Percentiles rank a stretch among this genome's conserved stretches.
Evolutionary conservation across 331 rosid species (phyloP).

Genomic region (Malus hybrid): DNA sequence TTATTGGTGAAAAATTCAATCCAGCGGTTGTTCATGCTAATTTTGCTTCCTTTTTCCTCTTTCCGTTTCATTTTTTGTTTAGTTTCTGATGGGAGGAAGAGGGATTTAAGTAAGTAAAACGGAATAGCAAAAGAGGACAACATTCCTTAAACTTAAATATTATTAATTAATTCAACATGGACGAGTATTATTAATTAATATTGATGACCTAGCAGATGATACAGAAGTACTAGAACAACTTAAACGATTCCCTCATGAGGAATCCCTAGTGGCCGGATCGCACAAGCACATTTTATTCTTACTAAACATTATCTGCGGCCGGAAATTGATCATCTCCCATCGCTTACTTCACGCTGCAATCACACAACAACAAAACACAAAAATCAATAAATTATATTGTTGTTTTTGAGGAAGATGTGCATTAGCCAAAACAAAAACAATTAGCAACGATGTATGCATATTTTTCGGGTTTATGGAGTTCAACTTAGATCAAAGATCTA

Average conservation of each 20-base stretch:
- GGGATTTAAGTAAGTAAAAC: not conserved
- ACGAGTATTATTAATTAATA: not conserved
- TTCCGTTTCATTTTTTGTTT: no score
- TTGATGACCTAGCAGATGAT: not conserved
- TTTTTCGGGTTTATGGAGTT: no score
- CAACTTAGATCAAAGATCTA: no score
- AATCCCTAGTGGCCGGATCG: not conserved
- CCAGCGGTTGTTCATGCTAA: no score
- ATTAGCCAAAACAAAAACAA: no score
- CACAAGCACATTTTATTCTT: not conserved
- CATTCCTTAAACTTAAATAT: not conserved
- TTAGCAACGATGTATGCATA: no score
- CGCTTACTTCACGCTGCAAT: not conserved
- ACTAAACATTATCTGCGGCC: not conserved
- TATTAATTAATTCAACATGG: not conserved
- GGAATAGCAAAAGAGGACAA: not conserved
- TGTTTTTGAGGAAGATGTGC: no score
- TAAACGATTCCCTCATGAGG: not conserved
- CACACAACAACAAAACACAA: not conserved
- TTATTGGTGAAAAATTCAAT: no score
- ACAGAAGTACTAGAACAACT: not conserved
- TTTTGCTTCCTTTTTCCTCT: no score
- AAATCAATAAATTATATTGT: not conserved
- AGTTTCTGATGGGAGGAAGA: no score
- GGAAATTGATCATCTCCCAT: not conserved